Evolutionary conservation across 495 filamentous ascomycete genomes (phyloP).

Genomic region (Podospora tetraspora): DNA sequence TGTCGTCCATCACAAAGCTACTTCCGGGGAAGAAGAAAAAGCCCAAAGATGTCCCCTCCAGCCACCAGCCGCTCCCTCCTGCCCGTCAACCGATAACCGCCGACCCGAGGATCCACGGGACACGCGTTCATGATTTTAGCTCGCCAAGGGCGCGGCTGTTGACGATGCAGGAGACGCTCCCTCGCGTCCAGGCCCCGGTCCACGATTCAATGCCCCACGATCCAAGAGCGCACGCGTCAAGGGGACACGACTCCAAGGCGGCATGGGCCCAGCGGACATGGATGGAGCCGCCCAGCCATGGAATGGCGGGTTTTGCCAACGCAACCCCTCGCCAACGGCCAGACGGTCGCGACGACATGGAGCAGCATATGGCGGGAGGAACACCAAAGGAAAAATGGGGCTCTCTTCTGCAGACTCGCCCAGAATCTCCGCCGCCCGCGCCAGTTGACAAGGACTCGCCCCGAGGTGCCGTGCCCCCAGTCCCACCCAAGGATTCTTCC

Average conservation of each 20-base stretch:
- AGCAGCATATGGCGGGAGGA: not conserved
- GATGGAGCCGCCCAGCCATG: not conserved
- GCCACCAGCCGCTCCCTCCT: slow-evolving; percentile 49
- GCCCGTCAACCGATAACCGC: slow-evolving; percentile 43
- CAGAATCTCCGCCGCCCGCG: not conserved
- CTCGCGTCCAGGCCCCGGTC: not conserved
- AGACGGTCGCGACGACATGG: not conserved
- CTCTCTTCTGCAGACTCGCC: not conserved
- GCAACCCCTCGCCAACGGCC: not conserved
- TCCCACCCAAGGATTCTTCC: slow-evolving; percentile 35
- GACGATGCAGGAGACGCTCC: slow-evolving; percentile 18
- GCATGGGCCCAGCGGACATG: not conserved
- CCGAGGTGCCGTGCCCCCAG: slow-evolving; percentile 25
- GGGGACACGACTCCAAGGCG: not conserved
- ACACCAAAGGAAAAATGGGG: not conserved
- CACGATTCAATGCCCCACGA: not conserved
- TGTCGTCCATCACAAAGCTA: slow-evolving; percentile 46
- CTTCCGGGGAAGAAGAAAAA: slow-evolving; percentile 38
- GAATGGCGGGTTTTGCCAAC: not conserved
- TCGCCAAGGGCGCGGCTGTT: slow-evolving; percentile 63
- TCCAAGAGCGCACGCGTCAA: not conserved
- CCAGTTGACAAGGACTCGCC: slow-evolving; percentile 12
- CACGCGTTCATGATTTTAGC: slow-evolving; percentile 84
- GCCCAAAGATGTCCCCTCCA: slow-evolving; percentile 34
- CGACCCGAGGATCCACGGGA: slow-evolving; percentile 80